Percentiles rank a stretch among this genome's conserved stretches.
These are phyloP conservation scores for Zizania latifolia DNA, from an alignment of 176 grass and related monocot genomes.

Conservation along the genomic window DNA sequence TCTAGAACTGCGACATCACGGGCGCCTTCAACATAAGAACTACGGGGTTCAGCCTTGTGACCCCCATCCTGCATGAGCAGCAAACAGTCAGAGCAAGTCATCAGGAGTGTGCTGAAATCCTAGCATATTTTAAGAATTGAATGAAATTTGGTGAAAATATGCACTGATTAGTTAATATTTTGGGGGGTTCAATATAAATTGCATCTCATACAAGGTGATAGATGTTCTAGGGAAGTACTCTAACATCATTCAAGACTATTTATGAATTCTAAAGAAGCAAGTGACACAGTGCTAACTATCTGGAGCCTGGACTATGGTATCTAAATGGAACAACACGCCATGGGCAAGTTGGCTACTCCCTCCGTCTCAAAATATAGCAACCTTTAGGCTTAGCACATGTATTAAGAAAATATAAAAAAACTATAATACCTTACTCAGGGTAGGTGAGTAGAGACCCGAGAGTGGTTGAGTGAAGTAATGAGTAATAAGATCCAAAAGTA, in stretches of 20 bases:
- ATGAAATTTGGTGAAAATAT: neutral
- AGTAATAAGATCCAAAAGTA: too few relatives aligned
- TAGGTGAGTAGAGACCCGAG: too few relatives aligned
- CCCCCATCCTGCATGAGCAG: conserved; percentile 41
- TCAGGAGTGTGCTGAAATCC: conserved; percentile 6
- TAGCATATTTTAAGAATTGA: neutral
- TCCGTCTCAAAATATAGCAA: too few relatives aligned
- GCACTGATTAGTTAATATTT: neutral
- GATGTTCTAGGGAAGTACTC: neutral
- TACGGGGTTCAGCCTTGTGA: conserved; percentile 64
- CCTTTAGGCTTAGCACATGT: too few relatives aligned
- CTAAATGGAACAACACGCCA: neutral
- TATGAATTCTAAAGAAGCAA: neutral
- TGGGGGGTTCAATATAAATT: neutral
- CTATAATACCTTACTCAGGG: too few relatives aligned
- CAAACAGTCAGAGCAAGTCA: neutral
- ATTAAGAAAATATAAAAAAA: too few relatives aligned
- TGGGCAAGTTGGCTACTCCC: neutral
- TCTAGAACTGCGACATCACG: conserved; percentile 87
- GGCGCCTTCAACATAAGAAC: conserved; percentile 70
- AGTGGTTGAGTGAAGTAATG: too few relatives aligned
- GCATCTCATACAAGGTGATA: neutral
- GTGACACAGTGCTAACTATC: neutral
- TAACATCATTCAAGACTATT: neutral
- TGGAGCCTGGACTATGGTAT: neutral